phyloP scores from a whole-genome alignment of 1,284 basidiomycete genomes.

The Leccinum griseonigrum region DNA sequence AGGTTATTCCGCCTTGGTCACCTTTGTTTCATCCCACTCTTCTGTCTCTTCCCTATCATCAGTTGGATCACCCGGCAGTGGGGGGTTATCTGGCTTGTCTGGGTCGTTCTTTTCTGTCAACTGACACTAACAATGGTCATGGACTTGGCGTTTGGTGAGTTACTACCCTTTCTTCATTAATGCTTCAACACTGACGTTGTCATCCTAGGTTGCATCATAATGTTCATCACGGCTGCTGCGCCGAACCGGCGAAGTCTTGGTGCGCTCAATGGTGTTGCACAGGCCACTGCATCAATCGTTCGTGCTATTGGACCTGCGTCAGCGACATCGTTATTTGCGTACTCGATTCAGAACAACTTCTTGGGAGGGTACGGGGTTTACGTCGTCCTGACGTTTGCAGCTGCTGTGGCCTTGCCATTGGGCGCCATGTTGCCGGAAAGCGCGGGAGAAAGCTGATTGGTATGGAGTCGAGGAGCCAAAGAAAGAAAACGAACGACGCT shows the following conservation, averaged over 20 bases:
- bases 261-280: constrained; percentile 51
- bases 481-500: neutral
- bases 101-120: constrained; percentile 22
- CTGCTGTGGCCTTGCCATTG: neutral
- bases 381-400: neutral
- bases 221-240: constrained; percentile 34
- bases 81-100: constrained; percentile 27
- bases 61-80: constrained; percentile 38
- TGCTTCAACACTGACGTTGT: neutral
- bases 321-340: constrained; percentile 39
- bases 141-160: constrained; percentile 31
- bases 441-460: neutral
- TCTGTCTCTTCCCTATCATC: constrained; percentile 54
- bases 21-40: constrained; percentile 46
- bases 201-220: constrained; percentile 19
- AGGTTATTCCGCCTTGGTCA: constrained; percentile 50
- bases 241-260: constrained; percentile 39
- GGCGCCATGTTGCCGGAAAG: neutral
- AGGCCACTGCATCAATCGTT: constrained; percentile 46
- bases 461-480: neutral
- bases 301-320: constrained; percentile 47
- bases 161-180: neutral
- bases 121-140: constrained; percentile 17
- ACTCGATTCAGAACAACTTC: constrained; percentile 34
- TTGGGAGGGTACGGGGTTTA: constrained; percentile 39